Base-by-base conservation (phyloP, 768 basidiomycete genomes). In the Saitozyma podzolica region DNA sequence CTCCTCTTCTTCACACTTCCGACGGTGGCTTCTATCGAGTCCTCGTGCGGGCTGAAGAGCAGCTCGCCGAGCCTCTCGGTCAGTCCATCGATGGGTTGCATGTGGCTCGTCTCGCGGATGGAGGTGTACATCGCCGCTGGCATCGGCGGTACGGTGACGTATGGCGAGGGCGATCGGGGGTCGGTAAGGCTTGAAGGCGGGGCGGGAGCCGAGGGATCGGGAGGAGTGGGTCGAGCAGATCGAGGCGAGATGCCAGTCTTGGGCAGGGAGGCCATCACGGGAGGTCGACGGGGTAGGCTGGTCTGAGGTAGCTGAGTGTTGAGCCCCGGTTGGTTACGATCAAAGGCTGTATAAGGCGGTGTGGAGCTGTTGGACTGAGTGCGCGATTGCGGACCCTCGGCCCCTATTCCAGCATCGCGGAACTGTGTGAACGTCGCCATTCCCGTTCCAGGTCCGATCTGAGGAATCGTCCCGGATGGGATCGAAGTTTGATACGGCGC, bases 11-110 rank as follows among this genome's bases (percentile, higher is more conserved):
- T 61, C 8, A 50, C 29, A n/a, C 49, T 53, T 29, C 29, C 29
- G 29, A 29, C 29, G 29, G 29, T 29, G 29, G 29, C 29, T 29
- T 29, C 29, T 29, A 29, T 29, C 29, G 29, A 29, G 29, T 29
- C 29, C 29, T 29, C 29, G 29, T 29, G 40, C 14, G 68, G 70
- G 29, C 63, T 61, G 41, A 75, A 68, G 9, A 75, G 50, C 52
- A 75, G 72, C 58, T 75, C 74, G 19, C 74, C 74, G 8, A 75
- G 58, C 16, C 71, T 54, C 17, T 62, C 71, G 3, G 70, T 70
- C 4, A 75, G 47, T 8, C 63, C 60, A 14, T 70, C 74, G 13
- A 75, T 61, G 17, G 66, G 63, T 9, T 61, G 54, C 39, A 62
- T 50, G 16, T 45, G 40, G 8, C 60, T n/a, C 6, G 48, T 49